phyloP scores from a whole-genome alignment of 768 basidiomycete species.

The Pleurotus pulmonarius region DNA sequence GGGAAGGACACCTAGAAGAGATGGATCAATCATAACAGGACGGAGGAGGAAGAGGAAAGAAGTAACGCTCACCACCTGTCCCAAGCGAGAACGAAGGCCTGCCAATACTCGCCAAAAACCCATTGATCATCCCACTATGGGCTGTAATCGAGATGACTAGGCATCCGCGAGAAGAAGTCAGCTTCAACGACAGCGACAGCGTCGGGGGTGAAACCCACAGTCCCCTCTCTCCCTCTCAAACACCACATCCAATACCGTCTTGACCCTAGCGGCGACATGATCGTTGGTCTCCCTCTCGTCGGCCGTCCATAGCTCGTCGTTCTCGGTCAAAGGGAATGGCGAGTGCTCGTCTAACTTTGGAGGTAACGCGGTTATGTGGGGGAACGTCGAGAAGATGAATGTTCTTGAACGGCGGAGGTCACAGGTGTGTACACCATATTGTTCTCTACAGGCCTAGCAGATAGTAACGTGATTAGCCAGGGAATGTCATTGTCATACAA shows the following conservation, averaged over 20 bases:
- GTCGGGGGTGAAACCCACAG: constrained; percentile 35
- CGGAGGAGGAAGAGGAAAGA: background rate
- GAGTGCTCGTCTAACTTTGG: constrained; percentile 43
- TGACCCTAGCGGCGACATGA: constrained; percentile 46
- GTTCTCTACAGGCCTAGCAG: constrained; percentile 61
- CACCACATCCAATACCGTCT: constrained; percentile 48
- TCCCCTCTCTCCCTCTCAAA: constrained; percentile 42
- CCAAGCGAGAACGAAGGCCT: constrained; percentile 44
- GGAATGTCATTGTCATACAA: background rate
- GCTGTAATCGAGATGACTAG: constrained; percentile 68
- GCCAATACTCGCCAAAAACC: constrained; percentile 45
- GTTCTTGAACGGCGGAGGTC: constrained; percentile 54
- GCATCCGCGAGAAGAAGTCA: background rate
- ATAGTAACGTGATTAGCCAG: background rate
- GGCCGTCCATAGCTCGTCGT: constrained; percentile 58
- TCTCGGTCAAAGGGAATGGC: constrained; percentile 38
- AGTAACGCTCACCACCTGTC: constrained; percentile 53
- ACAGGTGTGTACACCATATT: constrained; percentile 66
- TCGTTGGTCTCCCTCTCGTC: constrained; percentile 49
- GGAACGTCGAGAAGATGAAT: constrained; percentile 46
- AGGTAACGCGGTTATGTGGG: constrained; percentile 28
- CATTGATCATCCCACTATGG: constrained; percentile 60
- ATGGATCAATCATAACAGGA: background rate
- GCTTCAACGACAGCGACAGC: background rate
- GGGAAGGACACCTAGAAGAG: constrained; percentile 18